Evolutionary conservation across 192 early-diverging fungal genomes (phyloP).

Genomic region (Lobosporangium transversale): DNA sequence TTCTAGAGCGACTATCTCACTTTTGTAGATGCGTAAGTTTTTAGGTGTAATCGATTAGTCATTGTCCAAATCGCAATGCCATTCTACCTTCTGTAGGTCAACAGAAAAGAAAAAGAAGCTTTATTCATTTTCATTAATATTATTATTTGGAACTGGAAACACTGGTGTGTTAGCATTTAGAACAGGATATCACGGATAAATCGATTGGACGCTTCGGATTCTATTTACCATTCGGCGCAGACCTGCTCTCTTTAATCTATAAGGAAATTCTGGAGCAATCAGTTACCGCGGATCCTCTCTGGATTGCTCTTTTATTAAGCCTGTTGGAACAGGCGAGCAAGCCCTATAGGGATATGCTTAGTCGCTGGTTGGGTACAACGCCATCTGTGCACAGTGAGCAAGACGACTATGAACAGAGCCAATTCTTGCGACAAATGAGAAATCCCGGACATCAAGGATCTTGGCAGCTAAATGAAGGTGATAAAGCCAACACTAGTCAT

Average conservation of each 20-base stretch:
- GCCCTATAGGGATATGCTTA: constrained; percentile 54
- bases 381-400: constrained; percentile 1
- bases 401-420: neutral
- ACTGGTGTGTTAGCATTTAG: constrained; percentile 39
- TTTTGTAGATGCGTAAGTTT: constrained; percentile 45
- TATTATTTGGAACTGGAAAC: too few relatives aligned
- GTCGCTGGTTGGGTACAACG: constrained; percentile 53
- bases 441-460: neutral
- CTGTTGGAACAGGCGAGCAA: constrained; percentile 51
- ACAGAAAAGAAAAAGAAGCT: too few relatives aligned
- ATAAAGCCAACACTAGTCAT: too few relatives aligned
- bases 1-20: constrained; percentile 28
- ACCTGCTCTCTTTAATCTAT: constrained; percentile 44
- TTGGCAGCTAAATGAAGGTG: neutral
- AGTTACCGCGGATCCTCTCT: constrained; percentile 18
- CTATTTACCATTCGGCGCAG: constrained; percentile 50
- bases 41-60: too few relatives aligned
- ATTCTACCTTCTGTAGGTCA: too few relatives aligned
- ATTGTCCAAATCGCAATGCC: too few relatives aligned
- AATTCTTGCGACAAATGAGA: too few relatives aligned
- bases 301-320: constrained; percentile 28
- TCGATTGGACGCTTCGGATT: constrained; percentile 16
- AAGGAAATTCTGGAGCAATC: constrained; percentile 33
- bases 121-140: too few relatives aligned
- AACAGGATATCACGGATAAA: neutral